Conservation (phyloP, 345 rosid species). For the Kernera saxatilis region DNA sequence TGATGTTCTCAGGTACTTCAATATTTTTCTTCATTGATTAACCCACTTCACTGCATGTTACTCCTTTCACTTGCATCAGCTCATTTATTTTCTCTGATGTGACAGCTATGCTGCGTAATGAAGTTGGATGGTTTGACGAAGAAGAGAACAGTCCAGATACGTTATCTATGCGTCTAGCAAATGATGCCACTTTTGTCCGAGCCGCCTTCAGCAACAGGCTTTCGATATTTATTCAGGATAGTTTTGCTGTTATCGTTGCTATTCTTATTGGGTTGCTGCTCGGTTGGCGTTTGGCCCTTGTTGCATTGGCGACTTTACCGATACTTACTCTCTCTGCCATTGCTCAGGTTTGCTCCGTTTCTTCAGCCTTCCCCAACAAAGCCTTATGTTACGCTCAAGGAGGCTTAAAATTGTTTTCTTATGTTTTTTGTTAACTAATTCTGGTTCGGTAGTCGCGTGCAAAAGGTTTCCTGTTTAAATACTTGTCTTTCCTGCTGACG, state of each 20-base stretch:
- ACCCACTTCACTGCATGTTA: background rate
- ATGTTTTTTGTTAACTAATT: background rate
- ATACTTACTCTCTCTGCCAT: constrained; percentile 79
- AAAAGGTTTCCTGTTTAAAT: background rate
- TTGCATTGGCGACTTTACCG: constrained; percentile 92
- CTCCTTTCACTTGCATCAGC: constrained; percentile 18
- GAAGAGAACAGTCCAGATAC: constrained; percentile 97
- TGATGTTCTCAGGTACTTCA: constrained; percentile 96
- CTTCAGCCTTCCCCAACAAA: background rate
- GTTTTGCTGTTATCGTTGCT: constrained; percentile 89
- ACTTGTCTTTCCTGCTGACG: background rate
- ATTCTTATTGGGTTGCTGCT: constrained; percentile 80
- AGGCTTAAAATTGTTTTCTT: background rate
- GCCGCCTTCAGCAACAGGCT: constrained; percentile 99
- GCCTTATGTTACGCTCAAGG: background rate
- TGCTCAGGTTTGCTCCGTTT: constrained; percentile 75
- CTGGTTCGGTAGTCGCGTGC: background rate
- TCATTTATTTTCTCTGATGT: constrained; percentile 23
- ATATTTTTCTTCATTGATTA: background rate
- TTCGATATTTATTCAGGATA: constrained; percentile 95
- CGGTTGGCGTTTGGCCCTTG: constrained; percentile 93
- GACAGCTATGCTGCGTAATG: constrained; percentile 97
- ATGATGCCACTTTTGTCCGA: constrained; percentile 98
- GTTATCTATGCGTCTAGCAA: constrained; percentile 97
- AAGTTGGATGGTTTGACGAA: constrained; percentile 99